Evolutionary conservation across 805 yeast genomes (phyloP).

Genomic region (Kodamaea kaohsiungensis): DNA sequence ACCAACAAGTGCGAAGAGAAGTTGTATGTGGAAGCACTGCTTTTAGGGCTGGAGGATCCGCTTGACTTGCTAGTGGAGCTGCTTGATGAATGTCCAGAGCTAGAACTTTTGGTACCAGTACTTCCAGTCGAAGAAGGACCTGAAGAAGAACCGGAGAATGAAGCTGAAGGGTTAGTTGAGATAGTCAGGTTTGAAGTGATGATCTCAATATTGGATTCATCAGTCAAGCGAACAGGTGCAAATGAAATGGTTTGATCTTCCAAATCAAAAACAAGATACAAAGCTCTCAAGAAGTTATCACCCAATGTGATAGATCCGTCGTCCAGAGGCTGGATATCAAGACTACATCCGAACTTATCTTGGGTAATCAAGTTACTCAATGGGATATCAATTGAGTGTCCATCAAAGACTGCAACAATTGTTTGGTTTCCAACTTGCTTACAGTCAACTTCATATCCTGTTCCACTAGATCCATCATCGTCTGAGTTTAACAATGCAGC

Average conservation of each 20-base stretch:
- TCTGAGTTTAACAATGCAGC: neutral
- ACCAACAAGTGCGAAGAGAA: neutral
- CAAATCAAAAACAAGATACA: slow-evolving; percentile 28
- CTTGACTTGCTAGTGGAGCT: neutral
- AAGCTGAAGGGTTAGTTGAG: slow-evolving; percentile 27
- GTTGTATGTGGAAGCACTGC: neutral
- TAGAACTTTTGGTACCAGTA: neutral
- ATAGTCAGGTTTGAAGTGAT: slow-evolving; percentile 39
- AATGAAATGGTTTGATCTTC: slow-evolving; percentile 24
- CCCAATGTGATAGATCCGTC: slow-evolving; percentile 27
- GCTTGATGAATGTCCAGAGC: neutral
- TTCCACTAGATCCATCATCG: neutral
- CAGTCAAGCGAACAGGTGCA: slow-evolving; percentile 24
- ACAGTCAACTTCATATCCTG: neutral
- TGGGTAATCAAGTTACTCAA: slow-evolving; percentile 13
- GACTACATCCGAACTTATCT: slow-evolving; percentile 13
- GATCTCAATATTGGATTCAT: slow-evolving; percentile 11
- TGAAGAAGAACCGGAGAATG: neutral
- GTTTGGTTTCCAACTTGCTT: neutral
- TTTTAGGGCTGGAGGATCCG: neutral
- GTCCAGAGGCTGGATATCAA: slow-evolving; percentile 19
- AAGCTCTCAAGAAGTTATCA: slow-evolving; percentile 28
- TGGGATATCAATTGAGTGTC: slow-evolving; percentile 6
- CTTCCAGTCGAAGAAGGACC: neutral
- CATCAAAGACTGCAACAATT: neutral